These are phyloP conservation scores for Sarocladium brachiariae DNA, from an alignment of 2,329 filamentous ascomycete species.

Conservation along the genomic window DNA sequence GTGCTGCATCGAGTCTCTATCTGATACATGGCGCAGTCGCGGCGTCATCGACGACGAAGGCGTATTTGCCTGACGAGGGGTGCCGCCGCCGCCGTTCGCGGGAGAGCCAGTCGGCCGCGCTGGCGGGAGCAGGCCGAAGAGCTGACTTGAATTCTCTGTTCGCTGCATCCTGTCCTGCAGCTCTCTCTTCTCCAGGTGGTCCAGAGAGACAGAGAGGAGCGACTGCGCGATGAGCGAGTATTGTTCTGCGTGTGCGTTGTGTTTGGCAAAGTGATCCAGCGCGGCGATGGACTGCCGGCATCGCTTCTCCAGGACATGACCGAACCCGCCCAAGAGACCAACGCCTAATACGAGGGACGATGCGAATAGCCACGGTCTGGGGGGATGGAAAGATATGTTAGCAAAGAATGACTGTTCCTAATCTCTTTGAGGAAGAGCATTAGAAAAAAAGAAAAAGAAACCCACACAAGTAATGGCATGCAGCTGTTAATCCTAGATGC, in stretches of 20 bases:
- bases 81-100: neutral
- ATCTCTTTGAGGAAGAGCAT: too few relatives aligned
- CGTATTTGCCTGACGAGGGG: neutral
- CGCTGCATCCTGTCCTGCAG: conserved; percentile 37
- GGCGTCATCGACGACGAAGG: neutral
- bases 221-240: conserved; percentile 48
- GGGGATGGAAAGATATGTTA: neutral
- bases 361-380: conserved; percentile 47
- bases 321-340: conserved; percentile 44
- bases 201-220: conserved; percentile 37
- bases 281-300: conserved; percentile 39
- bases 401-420: neutral
- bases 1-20: neutral
- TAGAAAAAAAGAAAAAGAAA: too few relatives aligned
- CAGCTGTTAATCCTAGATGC: conserved; percentile 28
- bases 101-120: too few relatives aligned
- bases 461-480: conserved; percentile 45
- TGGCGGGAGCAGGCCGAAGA: conserved; percentile 42
- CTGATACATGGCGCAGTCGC: neutral
- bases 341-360: conserved; percentile 45
- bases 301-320: conserved; percentile 44
- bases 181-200: conserved; percentile 41
- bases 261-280: conserved; percentile 41
- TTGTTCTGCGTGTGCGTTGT: conserved; percentile 43
- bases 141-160: conserved; percentile 43